Percentiles rank a stretch among this genome's conserved stretches.
Evolutionary conservation across 495 filamentous ascomycete species (phyloP).

Genomic region (Penicillium verhagenii): DNA sequence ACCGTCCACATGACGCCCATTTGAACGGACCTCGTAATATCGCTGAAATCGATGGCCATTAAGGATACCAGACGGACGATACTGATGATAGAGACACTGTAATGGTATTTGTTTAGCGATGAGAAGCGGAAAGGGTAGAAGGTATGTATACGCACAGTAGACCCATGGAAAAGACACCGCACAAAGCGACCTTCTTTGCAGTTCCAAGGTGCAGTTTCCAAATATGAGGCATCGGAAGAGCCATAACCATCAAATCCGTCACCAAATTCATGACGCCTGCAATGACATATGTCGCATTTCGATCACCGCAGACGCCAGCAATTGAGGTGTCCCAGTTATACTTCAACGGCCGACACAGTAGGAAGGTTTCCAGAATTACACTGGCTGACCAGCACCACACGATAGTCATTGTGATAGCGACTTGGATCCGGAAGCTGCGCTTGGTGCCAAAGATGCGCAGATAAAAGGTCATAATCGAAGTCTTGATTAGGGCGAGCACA

Average conservation of each 20-base stretch:
- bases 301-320: not conserved
- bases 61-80: not conserved
- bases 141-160: not conserved
- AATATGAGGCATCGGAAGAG: not conserved
- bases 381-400: not conserved
- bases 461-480: constrained; percentile 17
- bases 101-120: not conserved
- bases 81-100: not conserved
- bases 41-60: not conserved
- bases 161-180: not conserved
- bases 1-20: constrained; percentile 1
- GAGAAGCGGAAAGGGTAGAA: not conserved
- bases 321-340: not conserved
- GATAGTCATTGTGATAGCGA: constrained; percentile 1
- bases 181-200: not conserved
- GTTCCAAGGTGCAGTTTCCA: not conserved
- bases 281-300: not conserved
- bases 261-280: not conserved
- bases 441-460: constrained; percentile 18
- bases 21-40: not conserved
- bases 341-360: not conserved
- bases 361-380: not conserved
- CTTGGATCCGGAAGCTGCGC: constrained; percentile 9
- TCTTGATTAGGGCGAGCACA: constrained; percentile 15
- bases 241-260: not conserved